These are phyloP conservation scores for Trichocomaceae sp. DNA, from an alignment of 2,329 filamentous ascomycete species.

Conservation along the genomic window DNA sequence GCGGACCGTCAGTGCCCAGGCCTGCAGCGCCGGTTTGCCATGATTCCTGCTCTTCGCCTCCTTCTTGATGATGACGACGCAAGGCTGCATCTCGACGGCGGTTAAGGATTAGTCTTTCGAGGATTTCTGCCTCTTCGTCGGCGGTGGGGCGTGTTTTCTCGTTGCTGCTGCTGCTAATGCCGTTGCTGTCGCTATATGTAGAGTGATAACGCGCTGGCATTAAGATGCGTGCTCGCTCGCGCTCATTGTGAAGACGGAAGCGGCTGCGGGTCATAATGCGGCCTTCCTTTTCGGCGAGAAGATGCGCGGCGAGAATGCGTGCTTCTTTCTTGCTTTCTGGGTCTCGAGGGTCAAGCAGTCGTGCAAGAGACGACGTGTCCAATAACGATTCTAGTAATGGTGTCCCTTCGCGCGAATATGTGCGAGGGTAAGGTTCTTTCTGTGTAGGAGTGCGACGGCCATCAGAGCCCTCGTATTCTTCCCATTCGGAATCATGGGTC, in stretches of 20 bases:
- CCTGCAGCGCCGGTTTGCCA: conserved; percentile 69
- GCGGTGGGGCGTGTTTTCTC: conserved; percentile 31
- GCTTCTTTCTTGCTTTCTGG: conserved; percentile 76
- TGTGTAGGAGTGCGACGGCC: conserved; percentile 69
- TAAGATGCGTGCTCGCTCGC: conserved; percentile 64
- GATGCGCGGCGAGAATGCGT: conserved; percentile 69
- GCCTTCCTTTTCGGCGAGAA: conserved; percentile 51
- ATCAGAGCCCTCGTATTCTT: conserved; percentile 43
- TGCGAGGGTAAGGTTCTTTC: conserved; percentile 50
- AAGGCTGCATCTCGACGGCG: conserved; percentile 36
- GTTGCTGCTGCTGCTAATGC: conserved; percentile 11
- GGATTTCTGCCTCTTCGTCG: conserved; percentile 52
- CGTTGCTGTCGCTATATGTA: conserved; percentile 21
- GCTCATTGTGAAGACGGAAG: conserved; percentile 53
- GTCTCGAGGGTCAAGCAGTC: conserved; percentile 72
- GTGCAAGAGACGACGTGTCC: conserved; percentile 63
- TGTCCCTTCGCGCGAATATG: conserved; percentile 38
- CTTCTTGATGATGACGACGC: conserved; percentile 19
- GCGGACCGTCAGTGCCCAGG: conserved; percentile 67
- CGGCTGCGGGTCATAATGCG: conserved; percentile 74
- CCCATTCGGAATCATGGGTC: conserved; percentile 43
- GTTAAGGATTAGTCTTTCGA: conserved; percentile 55
- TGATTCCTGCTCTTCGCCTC: conserved; percentile 14
- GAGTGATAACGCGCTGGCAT: conserved; percentile 38
- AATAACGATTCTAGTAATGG: conserved; percentile 58